Base-by-base conservation (phyloP, 176 grass and related monocot genomes). In the Aegilops bicornis region DNA sequence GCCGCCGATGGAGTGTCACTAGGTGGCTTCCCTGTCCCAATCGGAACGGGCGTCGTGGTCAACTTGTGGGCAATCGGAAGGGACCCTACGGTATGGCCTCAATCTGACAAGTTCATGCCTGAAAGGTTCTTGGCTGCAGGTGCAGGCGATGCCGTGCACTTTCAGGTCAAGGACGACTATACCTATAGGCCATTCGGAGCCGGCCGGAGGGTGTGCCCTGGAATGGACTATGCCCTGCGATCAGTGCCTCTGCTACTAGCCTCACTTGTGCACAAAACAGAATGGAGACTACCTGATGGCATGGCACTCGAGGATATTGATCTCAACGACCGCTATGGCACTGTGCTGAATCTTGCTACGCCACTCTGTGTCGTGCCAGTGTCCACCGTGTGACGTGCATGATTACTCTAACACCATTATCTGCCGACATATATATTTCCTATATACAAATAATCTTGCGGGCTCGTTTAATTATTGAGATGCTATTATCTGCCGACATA, bases 21-120 rank as follows among this genome's bases (percentile, higher is more conserved):
- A 0, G 85, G 64, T 1, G 85, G 85, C 0, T 87, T 42, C 56
- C 12, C 13, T 2, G 8, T 87, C 17, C 76, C 85, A 0, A 68
- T 30, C 10, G 62, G 76, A 3, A 81, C 76, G 0, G 52, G 76
- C 11, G 14, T 87, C 8, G 22, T 87, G 8, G 7, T 87, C 64
- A 87, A 81, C 77, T 9, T 87, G 25, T 87, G 85, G 78, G 58
- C 82, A n/a, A 84, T 84, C 1, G 83, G 83, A 24, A 65, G 82
- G 58, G 82, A 84, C 20, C 1, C 8, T 19, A 48, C 0, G 1
- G 56, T 4, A 0, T 84, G 82, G 82, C 58, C 36, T 23, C 37
- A 15, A 22, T 1, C 82, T 0, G 4, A 84, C 36, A 58, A 64
- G 17, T 84, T 84, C 19, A 13, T 84, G 6, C 85, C 85, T 0